These are phyloP conservation scores for Fraxinus greggii DNA, from an alignment of 305 asterid genomes.

Conservation along the genomic window DNA sequence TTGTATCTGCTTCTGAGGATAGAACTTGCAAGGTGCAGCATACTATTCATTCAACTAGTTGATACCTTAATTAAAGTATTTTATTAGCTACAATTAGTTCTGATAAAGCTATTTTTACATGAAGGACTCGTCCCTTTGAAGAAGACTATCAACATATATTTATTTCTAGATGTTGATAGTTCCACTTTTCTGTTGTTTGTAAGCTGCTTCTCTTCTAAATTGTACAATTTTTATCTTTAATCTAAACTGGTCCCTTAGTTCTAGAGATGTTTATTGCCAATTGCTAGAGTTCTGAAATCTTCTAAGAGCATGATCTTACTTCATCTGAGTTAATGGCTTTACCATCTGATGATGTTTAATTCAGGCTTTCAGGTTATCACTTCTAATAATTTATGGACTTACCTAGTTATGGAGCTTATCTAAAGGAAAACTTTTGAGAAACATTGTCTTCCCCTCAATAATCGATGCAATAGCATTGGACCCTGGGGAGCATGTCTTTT, in stretches of 20 bases:
- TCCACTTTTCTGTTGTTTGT: slow-evolving; percentile 7
- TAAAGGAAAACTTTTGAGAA: slow-evolving; percentile 56
- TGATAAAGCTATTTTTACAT: neutral
- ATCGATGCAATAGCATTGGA: slow-evolving; percentile 74
- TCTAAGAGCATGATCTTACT: neutral
- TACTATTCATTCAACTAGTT: neutral
- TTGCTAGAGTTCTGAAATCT: neutral
- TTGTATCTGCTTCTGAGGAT: slow-evolving; percentile 89
- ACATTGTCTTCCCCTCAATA: slow-evolving; percentile 69
- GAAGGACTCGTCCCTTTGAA: slow-evolving; percentile 2
- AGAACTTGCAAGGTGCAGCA: slow-evolving; percentile 83
- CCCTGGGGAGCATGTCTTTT: slow-evolving; percentile 76
- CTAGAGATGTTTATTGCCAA: neutral
- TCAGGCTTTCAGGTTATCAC: neutral
- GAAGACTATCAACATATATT: neutral
- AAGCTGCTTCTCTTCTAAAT: neutral
- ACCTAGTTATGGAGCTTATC: slow-evolving; percentile 85
- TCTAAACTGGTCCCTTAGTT: neutral
- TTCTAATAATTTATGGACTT: slow-evolving; percentile 14
- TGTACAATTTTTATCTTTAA: neutral
- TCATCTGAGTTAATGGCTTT: neutral
- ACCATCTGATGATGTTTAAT: slow-evolving; percentile 7
- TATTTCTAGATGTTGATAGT: neutral
- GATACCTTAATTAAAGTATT: neutral
- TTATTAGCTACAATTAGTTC: neutral